Base-by-base conservation (phyloP, 1,284 basidiomycete genomes). In the Agaricales sp. region DNA sequence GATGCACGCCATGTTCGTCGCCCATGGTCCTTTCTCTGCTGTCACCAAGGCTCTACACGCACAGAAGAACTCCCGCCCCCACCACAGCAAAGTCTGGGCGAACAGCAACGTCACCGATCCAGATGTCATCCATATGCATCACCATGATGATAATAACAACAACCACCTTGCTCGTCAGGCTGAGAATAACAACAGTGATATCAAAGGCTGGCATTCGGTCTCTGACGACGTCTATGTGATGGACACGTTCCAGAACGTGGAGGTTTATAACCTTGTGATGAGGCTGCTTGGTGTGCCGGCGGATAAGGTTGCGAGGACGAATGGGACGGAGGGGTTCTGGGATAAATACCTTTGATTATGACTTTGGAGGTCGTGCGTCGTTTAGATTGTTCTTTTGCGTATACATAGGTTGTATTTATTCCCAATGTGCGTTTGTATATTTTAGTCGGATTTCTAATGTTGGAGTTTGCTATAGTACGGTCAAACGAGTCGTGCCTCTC, bases 1-100 rank as follows among this genome's bases (percentile, higher is more conserved):
- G 2, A 95, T 95, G 92, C 80, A 82, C 50, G 91, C 91, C 0
- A 84, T 91, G 63, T 94, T 95, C 63, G 83, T 94, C 53, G 88
- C 89, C 2, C 85, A 89, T 59, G 92, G 92, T 1, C 91, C 92
- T 0, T 92, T 92, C 60, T 81, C 86, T 11, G 63, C 75, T 3
- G 72, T 75, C 47, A 73, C 80, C 50, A 91, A 89, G 61, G 67
- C 70, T 1, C 61, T 75, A 47, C 71, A 76, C 55, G 67, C 66
- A 48, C 63, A 61, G 38, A 48, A 57, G 3, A 47, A 43, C 30
- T 20, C 49, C 38, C 51, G 60, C 18, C 50, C 53, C 24, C 46
- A n/a, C n/a, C n/a, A n/a, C n/a, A n/a, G n/a, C n/a, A n/a, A n/a
- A n/a, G n/a, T n/a, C n/a, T n/a, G n/a, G 53, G 20, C 63, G 62